Percentiles rank a stretch among this genome's conserved stretches.
Evolutionary conservation across 768 basidiomycete genomes (phyloP).

Genomic region (Collybia mongolica): DNA sequence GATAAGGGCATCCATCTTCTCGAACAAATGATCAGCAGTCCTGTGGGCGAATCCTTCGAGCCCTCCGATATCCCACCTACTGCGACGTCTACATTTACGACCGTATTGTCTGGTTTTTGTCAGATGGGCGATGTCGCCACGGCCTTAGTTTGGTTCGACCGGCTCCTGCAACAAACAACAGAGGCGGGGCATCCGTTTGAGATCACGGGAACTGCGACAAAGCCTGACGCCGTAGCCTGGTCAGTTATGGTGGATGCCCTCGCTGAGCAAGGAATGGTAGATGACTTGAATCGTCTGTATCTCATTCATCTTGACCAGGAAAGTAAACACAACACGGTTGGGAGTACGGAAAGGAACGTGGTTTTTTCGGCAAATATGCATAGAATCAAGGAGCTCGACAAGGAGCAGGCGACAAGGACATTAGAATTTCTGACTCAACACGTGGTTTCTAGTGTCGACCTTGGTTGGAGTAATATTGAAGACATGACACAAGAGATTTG

Average conservation of each 20-base stretch:
- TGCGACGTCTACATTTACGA: constrained; percentile 59
- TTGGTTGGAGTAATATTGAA: neutral
- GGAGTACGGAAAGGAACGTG: constrained; percentile 35
- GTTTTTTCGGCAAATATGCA: constrained; percentile 39
- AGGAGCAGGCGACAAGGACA: constrained; percentile 13
- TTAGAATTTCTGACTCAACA: constrained; percentile 19
- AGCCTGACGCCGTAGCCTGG: constrained; percentile 60
- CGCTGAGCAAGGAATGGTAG: constrained; percentile 42
- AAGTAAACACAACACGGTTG: constrained; percentile 31
- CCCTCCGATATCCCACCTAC: constrained; percentile 52
- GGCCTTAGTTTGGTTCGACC: constrained; percentile 72
- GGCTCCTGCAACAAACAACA: constrained; percentile 43
- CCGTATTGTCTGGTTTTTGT: constrained; percentile 67
- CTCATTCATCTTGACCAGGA: constrained; percentile 31
- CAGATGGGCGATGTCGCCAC: constrained; percentile 56
- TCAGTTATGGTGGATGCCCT: constrained; percentile 56
- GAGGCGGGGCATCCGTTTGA: constrained; percentile 36
- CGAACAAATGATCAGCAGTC: constrained; percentile 65
- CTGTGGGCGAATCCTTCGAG: constrained; percentile 31
- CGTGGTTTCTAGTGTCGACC: neutral
- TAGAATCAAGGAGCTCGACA: constrained; percentile 13
- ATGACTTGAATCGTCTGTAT: constrained; percentile 58
- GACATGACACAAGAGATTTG: constrained; percentile 22
- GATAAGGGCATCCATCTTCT: constrained; percentile 65
- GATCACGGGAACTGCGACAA: constrained; percentile 39